Base-by-base conservation (phyloP, 2,329 filamentous ascomycete genomes). In the Teratosphaeria zuluensis region DNA sequence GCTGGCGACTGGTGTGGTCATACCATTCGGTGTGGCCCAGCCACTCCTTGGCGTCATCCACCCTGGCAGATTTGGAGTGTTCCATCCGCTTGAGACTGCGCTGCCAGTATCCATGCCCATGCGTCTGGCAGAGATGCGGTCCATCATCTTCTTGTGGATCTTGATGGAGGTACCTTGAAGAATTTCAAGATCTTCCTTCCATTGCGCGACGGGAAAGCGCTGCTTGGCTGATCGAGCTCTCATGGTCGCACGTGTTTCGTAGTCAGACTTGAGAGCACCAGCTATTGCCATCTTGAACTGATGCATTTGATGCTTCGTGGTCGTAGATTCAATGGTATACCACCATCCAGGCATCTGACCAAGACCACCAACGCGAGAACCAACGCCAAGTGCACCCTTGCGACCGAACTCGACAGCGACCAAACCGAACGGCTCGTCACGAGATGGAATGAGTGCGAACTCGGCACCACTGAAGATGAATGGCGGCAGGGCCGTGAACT, bases 281-380 rank as follows among this genome's bases (percentile, higher is more conserved):
- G 81, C 74, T 61, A 87, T 86, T 12, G 84, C 82, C 62, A 78
- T 76, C 69, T 82, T 84, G 75, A 87, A 87, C 67, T 87, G 85
- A 53, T 82, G 80, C 57, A 87, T 75, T 51, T 86, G 72, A 73
- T 87, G 84, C 51, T 78, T 78, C 0, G 84, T 84, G 1, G 82
- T 82, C 5, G 79, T 84, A 0, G 83, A 85, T 68, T 87, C 85
- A 58, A 87, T 81, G 0, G 84, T 86, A 69, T 82, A 87, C 84
- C 84, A 87, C 81, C 84, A 87, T 28, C 85, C 85, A 21, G 85
- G 85, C 84, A 87, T 87, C 67, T 85, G 82, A n/a, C 84, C 84
- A 24, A 87, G 76, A 57, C 84, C 85, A 63, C 84, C 84, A 42
- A 87, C 85, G 57, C 84, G 78, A 42, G 84, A 82, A 53, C 84